Evolutionary conservation across 441 rosid species (phyloP).

Genomic region (Erodium moschatum): DNA sequence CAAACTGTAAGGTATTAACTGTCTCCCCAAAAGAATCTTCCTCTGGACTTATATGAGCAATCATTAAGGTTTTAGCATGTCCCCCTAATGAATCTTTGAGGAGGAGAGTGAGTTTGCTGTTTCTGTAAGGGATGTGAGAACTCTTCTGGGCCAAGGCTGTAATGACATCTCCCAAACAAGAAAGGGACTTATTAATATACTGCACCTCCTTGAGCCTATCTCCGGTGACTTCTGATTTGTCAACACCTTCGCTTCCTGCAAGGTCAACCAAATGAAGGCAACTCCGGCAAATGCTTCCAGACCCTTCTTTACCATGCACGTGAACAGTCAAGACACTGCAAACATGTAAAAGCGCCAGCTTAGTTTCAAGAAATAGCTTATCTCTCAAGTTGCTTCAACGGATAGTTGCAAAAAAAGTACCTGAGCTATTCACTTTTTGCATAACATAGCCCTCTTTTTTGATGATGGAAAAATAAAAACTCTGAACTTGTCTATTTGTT

Average conservation of each 20-base stretch:
- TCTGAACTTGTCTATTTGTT: too few species aligned
- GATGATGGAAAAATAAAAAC: too few species aligned
- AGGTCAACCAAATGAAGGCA: slow-evolving; percentile 93
- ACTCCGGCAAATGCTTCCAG: slow-evolving; percentile 58
- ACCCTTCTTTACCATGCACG: slow-evolving; percentile 59
- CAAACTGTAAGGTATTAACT: slow-evolving; percentile 76
- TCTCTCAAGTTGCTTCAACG: not conserved
- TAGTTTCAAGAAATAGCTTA: slow-evolving; percentile 16
- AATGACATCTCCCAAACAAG: slow-evolving; percentile 89
- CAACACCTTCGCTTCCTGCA: slow-evolving; percentile 76
- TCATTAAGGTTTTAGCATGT: slow-evolving; percentile 81
- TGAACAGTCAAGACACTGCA: slow-evolving; percentile 73
- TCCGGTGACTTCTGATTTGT: slow-evolving; percentile 80
- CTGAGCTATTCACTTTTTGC: too few species aligned
- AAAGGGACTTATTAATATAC: slow-evolving; percentile 77
- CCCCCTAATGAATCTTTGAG: slow-evolving; percentile 94
- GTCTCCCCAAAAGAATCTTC: slow-evolving; percentile 71
- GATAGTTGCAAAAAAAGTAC: too few species aligned
- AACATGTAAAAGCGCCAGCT: slow-evolving; percentile 17
- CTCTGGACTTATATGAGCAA: slow-evolving; percentile 91
- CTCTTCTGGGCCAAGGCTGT: slow-evolving; percentile 78
- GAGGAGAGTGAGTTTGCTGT: slow-evolving; percentile 93
- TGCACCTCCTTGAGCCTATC: slow-evolving; percentile 85
- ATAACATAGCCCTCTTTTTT: too few species aligned
- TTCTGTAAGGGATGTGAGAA: slow-evolving; percentile 79